Conservation (phyloP, 2,329 filamentous ascomycete species). For the Colletotrichum godetiae region DNA sequence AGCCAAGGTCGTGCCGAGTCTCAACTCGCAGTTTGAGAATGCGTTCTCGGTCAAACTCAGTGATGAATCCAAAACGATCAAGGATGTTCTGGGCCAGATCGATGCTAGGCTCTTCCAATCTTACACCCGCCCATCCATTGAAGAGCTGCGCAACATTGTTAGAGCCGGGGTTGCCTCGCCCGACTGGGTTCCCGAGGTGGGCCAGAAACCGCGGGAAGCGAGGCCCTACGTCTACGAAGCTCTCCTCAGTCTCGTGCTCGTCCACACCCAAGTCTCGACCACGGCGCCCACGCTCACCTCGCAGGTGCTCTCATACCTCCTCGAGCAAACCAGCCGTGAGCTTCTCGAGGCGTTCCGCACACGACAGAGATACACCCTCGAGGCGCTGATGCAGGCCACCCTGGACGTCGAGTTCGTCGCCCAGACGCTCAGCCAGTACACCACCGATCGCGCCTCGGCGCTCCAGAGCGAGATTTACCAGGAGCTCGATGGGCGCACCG, state of each 20-base stretch:
- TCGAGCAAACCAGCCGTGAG: conserved; percentile 82
- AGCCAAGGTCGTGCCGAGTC: conserved; percentile 82
- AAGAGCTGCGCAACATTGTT: conserved; percentile 76
- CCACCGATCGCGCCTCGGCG: conserved; percentile 82
- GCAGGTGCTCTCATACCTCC: conserved; percentile 86
- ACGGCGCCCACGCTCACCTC: conserved; percentile 80
- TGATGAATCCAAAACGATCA: conserved; percentile 91
- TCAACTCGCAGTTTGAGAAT: conserved; percentile 94
- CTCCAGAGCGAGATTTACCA: conserved; percentile 92
- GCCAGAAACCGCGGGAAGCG: conserved; percentile 76
- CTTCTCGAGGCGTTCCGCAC: conserved; percentile 84
- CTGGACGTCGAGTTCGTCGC: conserved; percentile 97
- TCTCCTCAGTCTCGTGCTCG: conserved; percentile 85
- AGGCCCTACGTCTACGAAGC: conserved; percentile 90
- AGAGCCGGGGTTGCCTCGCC: conserved; percentile 76
- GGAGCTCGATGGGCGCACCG: conserved; percentile 88
- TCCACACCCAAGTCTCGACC: conserved; percentile 90
- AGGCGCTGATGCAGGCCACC: conserved; percentile 94
- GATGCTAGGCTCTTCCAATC: conserved; percentile 91
- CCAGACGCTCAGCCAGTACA: conserved; percentile 91
- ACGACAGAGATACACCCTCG: conserved; percentile 76
- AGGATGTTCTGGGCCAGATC: conserved; percentile 90
- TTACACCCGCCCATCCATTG: conserved; percentile 84
- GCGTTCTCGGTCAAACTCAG: conserved; percentile 94
- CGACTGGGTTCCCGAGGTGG: conserved; percentile 74